Evolutionary conservation across 2,329 filamentous ascomycete species (phyloP), one percentile per base, ranked within the genome.

Genomic region (Nothophoma quercina): DNA sequence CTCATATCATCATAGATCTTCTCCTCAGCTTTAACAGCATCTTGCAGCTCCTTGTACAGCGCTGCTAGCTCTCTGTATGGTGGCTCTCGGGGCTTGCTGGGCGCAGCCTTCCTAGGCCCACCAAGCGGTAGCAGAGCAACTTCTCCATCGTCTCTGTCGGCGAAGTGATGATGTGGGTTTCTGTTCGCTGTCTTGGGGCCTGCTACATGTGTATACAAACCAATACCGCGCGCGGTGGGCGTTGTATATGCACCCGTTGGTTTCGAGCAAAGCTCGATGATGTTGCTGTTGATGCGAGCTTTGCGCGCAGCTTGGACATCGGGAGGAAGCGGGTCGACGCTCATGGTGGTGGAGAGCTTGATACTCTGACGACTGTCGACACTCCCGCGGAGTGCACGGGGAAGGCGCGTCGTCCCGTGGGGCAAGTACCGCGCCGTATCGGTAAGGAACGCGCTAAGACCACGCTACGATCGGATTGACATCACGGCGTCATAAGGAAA

Each of bases 171-270:
- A 19, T 51, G 41, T 10, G 29, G 23, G 13, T 35, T 43, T 15
- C 23, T 36, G 8, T 33, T 8, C 44, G 16, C 25, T 10, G 26
- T 39, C 48, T 39, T 26, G 33, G 57, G 38, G 10, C 50, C 36
- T 23, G 55, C 54, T 6, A 64, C 45, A 23, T 72, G 67, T 2
- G 67, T 70, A 32, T 67, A 72, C 6, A 64, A 35, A 5, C 67
- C 68, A 9, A 67, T 58, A 9, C 68, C 67, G 48, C 56, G 52
- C 8, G 66, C 35, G 4, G 56, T 53, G 2, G 57, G 52, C 3
- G 51, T 46, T 5, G 22, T 36, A 13, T 47, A 30, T 16, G 16
- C 21, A 40, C 5, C 49, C 29, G 7, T 13, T 9, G 33, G 43
- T 16, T 47, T 55, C 32, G 60, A 59, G 28, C 51, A 55, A 3